phyloP scores from a whole-genome alignment of 768 basidiomycete species.

The Daedaleopsis sinensis region DNA sequence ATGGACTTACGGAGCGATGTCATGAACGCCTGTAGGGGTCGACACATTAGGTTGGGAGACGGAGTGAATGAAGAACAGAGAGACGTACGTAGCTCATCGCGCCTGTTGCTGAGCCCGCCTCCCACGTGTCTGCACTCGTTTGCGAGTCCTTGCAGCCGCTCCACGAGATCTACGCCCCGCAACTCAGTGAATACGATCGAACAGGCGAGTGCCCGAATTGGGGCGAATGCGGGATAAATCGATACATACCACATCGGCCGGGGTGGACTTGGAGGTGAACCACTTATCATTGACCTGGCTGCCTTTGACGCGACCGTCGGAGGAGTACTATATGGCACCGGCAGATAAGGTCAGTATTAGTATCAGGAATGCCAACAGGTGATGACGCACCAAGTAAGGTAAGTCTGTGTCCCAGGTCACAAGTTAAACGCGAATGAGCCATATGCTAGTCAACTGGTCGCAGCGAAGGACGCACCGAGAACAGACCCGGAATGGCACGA shows the following conservation, averaged over 20 bases:
- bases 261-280: slow-evolving; percentile 54
- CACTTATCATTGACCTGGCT: slow-evolving; percentile 30
- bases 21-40: slow-evolving; percentile 53
- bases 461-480: slow-evolving; percentile 53
- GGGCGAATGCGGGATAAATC: not conserved
- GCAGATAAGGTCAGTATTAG: not conserved
- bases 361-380: not conserved
- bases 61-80: not conserved
- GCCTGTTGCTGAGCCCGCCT: slow-evolving; percentile 68
- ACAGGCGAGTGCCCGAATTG: not conserved
- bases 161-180: slow-evolving; percentile 67
- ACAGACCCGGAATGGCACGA: slow-evolving; percentile 91
- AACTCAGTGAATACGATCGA: too few species aligned
- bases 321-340: slow-evolving; percentile 29
- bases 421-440: not conserved
- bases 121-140: slow-evolving; percentile 78
- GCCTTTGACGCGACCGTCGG: slow-evolving; percentile 33
- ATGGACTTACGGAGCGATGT: slow-evolving; percentile 48
- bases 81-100: slow-evolving; percentile 77
- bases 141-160: slow-evolving; percentile 82
- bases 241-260: slow-evolving; percentile 78
- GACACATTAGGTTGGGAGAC: not conserved
- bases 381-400: slow-evolving; percentile 57
- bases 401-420: slow-evolving; percentile 48
- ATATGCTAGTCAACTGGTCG: too few species aligned